Conservation (phyloP, 1,284 basidiomycete genomes). For the Ustilago curta region DNA sequence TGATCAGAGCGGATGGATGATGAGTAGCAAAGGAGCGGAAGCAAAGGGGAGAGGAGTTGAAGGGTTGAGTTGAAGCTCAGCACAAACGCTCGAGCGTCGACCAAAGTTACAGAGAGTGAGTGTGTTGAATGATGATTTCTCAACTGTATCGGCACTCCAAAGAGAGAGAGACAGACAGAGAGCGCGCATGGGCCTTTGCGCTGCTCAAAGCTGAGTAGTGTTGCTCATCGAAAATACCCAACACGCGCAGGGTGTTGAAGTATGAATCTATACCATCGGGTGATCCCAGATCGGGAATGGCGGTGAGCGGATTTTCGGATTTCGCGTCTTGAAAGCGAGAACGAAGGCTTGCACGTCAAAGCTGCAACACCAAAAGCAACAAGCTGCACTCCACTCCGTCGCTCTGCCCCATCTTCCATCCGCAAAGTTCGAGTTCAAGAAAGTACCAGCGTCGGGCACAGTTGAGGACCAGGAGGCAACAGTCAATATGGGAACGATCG, state of each 20-base stretch:
- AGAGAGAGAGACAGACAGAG: background rate
- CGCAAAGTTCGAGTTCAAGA: background rate
- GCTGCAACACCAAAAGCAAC: no score
- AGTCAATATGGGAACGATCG: slow-evolving; percentile 63
- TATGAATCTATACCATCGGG: slow-evolving; percentile 3
- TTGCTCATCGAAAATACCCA: background rate
- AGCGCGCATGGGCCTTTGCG: slow-evolving; percentile 6
- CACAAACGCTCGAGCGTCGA: slow-evolving; percentile 6
- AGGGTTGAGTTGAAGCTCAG: slow-evolving; percentile 7
- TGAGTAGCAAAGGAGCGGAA: background rate
- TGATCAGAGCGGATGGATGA: background rate
- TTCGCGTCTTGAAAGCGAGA: slow-evolving; percentile 20
- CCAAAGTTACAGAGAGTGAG: no score
- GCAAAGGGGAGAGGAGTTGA: background rate
- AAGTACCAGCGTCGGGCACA: background rate
- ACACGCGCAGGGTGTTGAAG: no score
- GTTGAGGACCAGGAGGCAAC: background rate
- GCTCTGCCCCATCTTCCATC: background rate
- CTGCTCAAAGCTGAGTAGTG: background rate
- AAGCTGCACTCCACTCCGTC: no score
- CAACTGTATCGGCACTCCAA: background rate
- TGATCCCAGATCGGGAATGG: background rate
- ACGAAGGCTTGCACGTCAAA: slow-evolving; percentile 8
- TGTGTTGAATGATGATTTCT: background rate
- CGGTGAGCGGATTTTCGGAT: slow-evolving; percentile 14